phyloP scores from a whole-genome alignment of 495 filamentous ascomycete genomes.

The Podospora pseudoanserina region DNA sequence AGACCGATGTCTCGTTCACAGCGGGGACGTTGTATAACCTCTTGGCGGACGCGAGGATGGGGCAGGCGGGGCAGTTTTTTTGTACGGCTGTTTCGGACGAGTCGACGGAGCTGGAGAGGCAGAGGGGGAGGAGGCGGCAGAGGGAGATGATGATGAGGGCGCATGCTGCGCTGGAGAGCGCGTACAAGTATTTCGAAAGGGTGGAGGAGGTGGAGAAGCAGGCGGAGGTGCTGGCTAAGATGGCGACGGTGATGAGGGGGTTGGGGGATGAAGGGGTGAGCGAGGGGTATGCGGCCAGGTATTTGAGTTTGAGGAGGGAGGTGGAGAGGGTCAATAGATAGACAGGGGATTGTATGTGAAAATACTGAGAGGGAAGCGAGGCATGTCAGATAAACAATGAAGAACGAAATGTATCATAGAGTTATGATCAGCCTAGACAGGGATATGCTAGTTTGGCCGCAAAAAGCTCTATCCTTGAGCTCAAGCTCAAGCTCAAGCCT shows the following conservation, averaged over 20 bases:
- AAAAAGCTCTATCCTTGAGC: background rate
- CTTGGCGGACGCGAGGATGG: conserved; percentile 82
- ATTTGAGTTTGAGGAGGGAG: conserved; percentile 50
- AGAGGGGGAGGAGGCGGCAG: conserved; percentile 26
- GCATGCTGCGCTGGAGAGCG: conserved; percentile 63
- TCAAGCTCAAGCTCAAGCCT: background rate
- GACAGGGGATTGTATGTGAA: background rate
- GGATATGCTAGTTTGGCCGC: background rate
- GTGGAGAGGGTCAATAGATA: background rate
- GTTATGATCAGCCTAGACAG: background rate
- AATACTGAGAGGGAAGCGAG: background rate
- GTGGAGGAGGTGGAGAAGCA: conserved; percentile 72
- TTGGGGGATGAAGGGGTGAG: conserved; percentile 66
- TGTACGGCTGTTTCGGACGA: conserved; percentile 20
- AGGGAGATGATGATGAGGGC: conserved; percentile 63
- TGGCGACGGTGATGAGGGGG: conserved; percentile 73
- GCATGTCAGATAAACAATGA: background rate
- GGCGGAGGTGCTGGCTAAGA: conserved; percentile 83
- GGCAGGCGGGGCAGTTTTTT: conserved; percentile 59
- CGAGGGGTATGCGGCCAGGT: conserved; percentile 71
- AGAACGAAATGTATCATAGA: background rate
- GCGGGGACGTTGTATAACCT: conserved; percentile 66
- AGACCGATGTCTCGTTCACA: conserved; percentile 64
- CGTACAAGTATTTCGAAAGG: conserved; percentile 60
- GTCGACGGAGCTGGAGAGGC: conserved; percentile 1